Percentiles rank a stretch among this genome's conserved stretches.
phyloP scores from a whole-genome alignment of 352 stramenopile species.

The Pythium apleroticum region DNA sequence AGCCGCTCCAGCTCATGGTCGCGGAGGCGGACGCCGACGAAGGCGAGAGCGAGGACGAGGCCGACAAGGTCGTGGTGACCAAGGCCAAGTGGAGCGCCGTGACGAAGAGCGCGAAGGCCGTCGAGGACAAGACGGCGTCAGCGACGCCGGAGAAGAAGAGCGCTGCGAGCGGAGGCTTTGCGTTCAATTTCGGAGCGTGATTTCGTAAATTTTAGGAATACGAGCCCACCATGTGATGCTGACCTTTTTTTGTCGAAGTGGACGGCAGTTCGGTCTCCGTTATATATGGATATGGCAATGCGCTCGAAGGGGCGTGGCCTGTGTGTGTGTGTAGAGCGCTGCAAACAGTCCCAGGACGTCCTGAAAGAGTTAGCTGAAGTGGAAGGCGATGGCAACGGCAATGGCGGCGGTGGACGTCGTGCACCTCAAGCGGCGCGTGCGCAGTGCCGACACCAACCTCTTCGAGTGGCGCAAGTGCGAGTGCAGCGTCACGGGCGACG shows the following conservation, averaged over 20 bases:
- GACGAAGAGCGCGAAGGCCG: slow-evolving; percentile 6
- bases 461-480: slow-evolving; percentile 64
- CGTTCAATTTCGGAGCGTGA: slow-evolving; percentile 24
- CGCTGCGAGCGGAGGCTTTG: slow-evolving; percentile 9
- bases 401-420: slow-evolving; percentile 23
- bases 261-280: background rate
- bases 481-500: slow-evolving; percentile 41
- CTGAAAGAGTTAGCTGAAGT: background rate
- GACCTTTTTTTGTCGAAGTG: background rate
- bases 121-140: too few relatives aligned
- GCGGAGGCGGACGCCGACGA: slow-evolving; percentile 31
- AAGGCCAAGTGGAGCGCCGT: slow-evolving; percentile 24
- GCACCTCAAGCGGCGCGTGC: slow-evolving; percentile 62
- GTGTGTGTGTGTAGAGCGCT: background rate
- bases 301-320: background rate
- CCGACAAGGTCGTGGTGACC: slow-evolving; percentile 23
- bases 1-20: slow-evolving; percentile 37
- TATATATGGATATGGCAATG: background rate
- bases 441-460: slow-evolving; percentile 54
- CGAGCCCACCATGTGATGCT: background rate
- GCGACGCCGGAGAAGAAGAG: slow-evolving; percentile 6
- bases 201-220: background rate
- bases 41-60: slow-evolving; percentile 27
- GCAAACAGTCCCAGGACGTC: background rate
- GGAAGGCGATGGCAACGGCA: background rate